These are phyloP conservation scores for Saitozyma sp. DNA, from an alignment of 768 basidiomycete species.

Conservation along the genomic window DNA sequence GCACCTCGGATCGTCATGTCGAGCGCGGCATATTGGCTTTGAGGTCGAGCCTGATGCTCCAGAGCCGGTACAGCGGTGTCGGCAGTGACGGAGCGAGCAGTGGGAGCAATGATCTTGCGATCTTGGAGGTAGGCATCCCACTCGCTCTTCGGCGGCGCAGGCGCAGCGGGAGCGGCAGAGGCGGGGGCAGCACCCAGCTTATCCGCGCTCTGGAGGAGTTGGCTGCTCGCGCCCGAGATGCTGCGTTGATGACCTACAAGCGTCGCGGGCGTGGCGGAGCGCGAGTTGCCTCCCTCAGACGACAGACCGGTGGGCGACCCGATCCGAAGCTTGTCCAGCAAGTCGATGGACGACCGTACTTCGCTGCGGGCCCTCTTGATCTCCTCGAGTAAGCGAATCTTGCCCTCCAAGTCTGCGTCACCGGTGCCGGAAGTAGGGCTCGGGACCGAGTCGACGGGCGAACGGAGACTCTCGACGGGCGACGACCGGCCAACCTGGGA, in stretches of 20 bases:
- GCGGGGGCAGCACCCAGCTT: slow-evolving; percentile 1
- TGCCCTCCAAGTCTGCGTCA: slow-evolving; percentile 35
- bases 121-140: slow-evolving; percentile 87
- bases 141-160: slow-evolving; percentile 50
- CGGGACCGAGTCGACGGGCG: background rate
- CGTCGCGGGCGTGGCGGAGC: slow-evolving; percentile 1
- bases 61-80: slow-evolving; percentile 61
- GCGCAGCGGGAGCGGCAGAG: background rate
- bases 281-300: background rate
- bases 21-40: too few relatives aligned
- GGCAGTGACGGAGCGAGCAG: slow-evolving; percentile 70
- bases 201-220: slow-evolving; percentile 2
- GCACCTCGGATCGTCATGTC: too few relatives aligned
- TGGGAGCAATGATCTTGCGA: slow-evolving; percentile 79
- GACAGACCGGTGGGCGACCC: slow-evolving; percentile 52
- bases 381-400: slow-evolving; percentile 48
- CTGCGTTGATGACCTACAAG: background rate
- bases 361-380: slow-evolving; percentile 40
- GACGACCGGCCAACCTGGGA: background rate
- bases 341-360: slow-evolving; percentile 39
- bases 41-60: background rate
- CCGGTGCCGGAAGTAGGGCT: background rate
- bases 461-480: background rate
- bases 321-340: slow-evolving; percentile 59
- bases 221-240: background rate